A percentile compares a stretch with the other conserved stretches of the same genome.
Conservation (phyloP, 1,284 basidiomycete genomes). For the Ustilago bromivora region DNA sequence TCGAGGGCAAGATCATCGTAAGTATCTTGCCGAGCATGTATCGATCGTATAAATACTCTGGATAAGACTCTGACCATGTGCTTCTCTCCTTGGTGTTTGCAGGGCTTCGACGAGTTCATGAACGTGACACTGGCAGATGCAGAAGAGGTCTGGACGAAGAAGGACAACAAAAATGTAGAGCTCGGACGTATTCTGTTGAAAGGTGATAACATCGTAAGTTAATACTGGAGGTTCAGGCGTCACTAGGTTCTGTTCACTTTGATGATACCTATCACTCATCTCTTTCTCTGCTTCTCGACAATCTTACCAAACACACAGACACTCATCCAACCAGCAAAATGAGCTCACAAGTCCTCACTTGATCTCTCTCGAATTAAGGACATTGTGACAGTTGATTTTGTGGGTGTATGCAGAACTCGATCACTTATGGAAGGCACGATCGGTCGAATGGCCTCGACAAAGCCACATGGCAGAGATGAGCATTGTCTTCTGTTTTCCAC, state of each 20-base stretch:
- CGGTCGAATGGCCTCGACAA: not conserved
- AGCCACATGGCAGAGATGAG: not conserved
- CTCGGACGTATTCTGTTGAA: conserved; percentile 64
- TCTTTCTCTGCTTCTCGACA: not conserved
- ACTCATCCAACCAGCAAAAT: conserved; percentile 61
- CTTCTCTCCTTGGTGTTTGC: conserved; percentile 2
- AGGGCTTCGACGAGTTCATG: conserved; percentile 99
- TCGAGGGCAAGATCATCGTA: conserved; percentile 90
- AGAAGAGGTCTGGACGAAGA: conserved; percentile 80
- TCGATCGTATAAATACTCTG: not conserved
- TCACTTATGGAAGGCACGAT: too few species aligned
- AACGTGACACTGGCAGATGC: conserved; percentile 97
- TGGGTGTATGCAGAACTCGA: too few species aligned
- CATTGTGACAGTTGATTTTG: not conserved
- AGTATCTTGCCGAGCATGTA: conserved; percentile 11
- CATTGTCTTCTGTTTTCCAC: not conserved
- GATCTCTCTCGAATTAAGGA: not conserved
- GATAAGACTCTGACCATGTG: not conserved
- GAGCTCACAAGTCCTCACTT: not conserved
- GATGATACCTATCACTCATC: not conserved
- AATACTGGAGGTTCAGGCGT: not conserved
- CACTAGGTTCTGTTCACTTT: not conserved
- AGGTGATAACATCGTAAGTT: conserved; percentile 65
- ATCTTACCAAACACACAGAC: conserved; percentile 37
- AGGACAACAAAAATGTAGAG: conserved; percentile 59